These are phyloP conservation scores for Chrysosphaeria jannelii DNA, from an alignment of 2,329 filamentous ascomycete genomes.

Conservation along the genomic window DNA sequence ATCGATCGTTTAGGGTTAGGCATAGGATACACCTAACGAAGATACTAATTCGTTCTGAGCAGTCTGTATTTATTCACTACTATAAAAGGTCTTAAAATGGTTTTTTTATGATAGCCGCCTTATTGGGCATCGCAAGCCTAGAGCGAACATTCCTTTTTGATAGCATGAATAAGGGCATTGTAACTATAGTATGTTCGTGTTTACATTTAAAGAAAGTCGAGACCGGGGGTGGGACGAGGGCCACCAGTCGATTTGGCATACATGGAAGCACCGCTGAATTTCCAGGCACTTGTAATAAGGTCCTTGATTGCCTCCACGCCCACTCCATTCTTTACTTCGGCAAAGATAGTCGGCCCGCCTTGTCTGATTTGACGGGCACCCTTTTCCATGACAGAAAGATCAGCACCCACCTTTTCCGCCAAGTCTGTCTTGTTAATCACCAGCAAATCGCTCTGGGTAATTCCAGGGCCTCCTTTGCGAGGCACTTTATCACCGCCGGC, in stretches of 20 bases:
- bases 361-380: constrained; percentile 87
- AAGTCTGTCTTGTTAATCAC: constrained; percentile 96
- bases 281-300: constrained; percentile 77
- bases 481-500: constrained; percentile 91
- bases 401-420: constrained; percentile 68
- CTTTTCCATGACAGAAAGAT: constrained; percentile 76
- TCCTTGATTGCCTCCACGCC: constrained; percentile 67
- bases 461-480: constrained; percentile 81
- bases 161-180: too few species aligned
- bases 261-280: constrained; percentile 50
- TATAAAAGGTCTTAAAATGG: too few species aligned
- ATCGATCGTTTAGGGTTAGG: too few species aligned
- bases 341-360: constrained; percentile 83
- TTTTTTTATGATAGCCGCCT: too few species aligned
- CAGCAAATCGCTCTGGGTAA: constrained; percentile 80
- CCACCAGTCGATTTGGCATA: constrained; percentile 22
- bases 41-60: too few species aligned
- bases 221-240: constrained; percentile 22
- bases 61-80: too few species aligned
- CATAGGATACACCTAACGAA: too few species aligned
- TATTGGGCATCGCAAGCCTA: too few species aligned
- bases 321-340: constrained; percentile 80
- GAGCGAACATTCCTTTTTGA: too few species aligned
- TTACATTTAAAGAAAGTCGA: constrained; percentile 14
- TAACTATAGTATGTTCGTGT: too few species aligned